Evolutionary conservation across 2,329 filamentous ascomycete genomes (phyloP).

Genomic region (Helotiales sp.): DNA sequence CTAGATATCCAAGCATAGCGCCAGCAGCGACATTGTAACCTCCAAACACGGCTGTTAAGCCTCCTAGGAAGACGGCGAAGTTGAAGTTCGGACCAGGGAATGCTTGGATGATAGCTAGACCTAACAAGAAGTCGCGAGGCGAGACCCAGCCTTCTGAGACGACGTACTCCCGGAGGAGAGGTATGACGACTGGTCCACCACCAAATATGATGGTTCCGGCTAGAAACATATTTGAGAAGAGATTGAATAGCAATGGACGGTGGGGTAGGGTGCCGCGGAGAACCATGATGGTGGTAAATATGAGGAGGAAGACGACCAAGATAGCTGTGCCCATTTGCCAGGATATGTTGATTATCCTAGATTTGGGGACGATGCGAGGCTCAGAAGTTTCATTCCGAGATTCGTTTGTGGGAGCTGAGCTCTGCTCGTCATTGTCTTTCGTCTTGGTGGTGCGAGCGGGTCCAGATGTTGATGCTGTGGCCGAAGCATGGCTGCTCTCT

Average conservation of each 20-base stretch:
- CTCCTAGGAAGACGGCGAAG: slow-evolving; percentile 59
- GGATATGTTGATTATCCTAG: slow-evolving; percentile 40
- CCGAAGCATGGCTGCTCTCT: neutral
- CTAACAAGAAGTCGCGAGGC: slow-evolving; percentile 69
- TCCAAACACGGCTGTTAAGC: slow-evolving; percentile 43
- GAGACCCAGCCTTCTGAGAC: slow-evolving; percentile 71
- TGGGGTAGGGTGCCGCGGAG: slow-evolving; percentile 44
- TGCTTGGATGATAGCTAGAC: slow-evolving; percentile 69
- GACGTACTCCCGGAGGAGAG: slow-evolving; percentile 60
- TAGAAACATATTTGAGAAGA: slow-evolving; percentile 73
- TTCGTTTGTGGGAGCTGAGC: neutral
- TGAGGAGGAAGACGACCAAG: slow-evolving; percentile 50
- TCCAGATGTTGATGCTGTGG: too few relatives aligned
- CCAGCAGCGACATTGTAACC: slow-evolving; percentile 39
- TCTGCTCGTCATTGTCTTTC: neutral
- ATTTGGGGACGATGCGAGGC: slow-evolving; percentile 11
- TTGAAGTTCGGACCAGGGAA: slow-evolving; percentile 66
- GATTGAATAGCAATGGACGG: slow-evolving; percentile 50
- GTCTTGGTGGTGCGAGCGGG: neutral
- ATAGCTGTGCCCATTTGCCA: slow-evolving; percentile 46
- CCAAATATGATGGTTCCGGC: slow-evolving; percentile 61
- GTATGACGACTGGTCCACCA: slow-evolving; percentile 65
- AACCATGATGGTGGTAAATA: slow-evolving; percentile 58
- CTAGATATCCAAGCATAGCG: slow-evolving; percentile 51
- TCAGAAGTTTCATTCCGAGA: neutral